phyloP scores from a whole-genome alignment of 495 filamentous ascomycete genomes.

The Parachaetomium inaequale region DNA sequence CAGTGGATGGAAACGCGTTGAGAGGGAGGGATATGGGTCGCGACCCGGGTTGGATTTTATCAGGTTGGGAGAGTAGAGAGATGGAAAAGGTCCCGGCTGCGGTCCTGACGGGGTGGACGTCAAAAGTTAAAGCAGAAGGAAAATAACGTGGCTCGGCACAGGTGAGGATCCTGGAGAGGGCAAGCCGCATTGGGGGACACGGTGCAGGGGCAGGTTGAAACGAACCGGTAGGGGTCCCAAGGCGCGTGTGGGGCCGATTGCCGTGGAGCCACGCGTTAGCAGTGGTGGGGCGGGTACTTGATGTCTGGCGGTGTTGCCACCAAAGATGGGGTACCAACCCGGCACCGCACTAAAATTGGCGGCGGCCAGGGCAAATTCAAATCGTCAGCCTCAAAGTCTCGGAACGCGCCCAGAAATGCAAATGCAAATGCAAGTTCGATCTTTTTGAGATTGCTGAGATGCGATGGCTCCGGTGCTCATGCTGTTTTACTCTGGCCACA shows the following conservation, averaged over 20 bases:
- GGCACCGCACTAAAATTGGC: not conserved
- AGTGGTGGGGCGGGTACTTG: not conserved
- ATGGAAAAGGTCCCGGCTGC: not conserved
- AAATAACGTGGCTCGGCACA: slow-evolving; percentile 33
- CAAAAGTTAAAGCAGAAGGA: slow-evolving; percentile 23
- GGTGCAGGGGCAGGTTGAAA: slow-evolving; percentile 27
- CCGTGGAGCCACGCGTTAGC: not conserved
- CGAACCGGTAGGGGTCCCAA: slow-evolving; percentile 20
- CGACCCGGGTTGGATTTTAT: not conserved
- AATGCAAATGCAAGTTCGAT: not conserved
- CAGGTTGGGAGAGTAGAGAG: not conserved
- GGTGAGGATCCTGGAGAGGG: slow-evolving; percentile 24
- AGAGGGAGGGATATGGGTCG: not conserved
- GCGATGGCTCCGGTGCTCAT: too few relatives aligned
- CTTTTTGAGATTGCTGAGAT: not conserved
- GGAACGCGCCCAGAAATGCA: not conserved
- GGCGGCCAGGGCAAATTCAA: not conserved
- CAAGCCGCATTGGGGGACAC: slow-evolving; percentile 13
- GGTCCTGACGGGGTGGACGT: slow-evolving; percentile 11
- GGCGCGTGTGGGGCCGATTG: slow-evolving; percentile 5
- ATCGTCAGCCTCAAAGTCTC: slow-evolving; percentile 6
- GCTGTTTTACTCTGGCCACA: too few relatives aligned
- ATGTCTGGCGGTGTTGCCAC: not conserved
- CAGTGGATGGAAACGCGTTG: not conserved
- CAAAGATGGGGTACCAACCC: not conserved